These are phyloP conservation scores for Ustilago loliicola DNA, from an alignment of 1,284 basidiomycete genomes.

Conservation along the genomic window DNA sequence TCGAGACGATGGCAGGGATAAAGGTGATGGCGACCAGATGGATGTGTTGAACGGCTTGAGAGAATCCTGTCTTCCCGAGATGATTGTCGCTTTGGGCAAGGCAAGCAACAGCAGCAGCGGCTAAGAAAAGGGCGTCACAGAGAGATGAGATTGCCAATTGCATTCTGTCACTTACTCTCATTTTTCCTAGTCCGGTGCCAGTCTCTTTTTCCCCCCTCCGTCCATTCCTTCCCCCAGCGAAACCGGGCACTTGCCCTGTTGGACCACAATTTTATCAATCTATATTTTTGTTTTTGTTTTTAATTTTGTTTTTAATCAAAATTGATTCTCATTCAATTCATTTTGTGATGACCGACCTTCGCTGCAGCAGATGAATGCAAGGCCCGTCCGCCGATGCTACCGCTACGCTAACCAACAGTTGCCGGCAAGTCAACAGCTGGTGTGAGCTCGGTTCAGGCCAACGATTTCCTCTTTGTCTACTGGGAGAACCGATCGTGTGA, in stretches of 20 bases:
- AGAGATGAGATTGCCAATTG: conserved; percentile 10
- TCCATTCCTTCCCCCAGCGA: background rate
- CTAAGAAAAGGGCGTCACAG: background rate
- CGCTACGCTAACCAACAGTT: background rate
- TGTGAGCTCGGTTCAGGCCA: no score
- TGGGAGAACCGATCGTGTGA: background rate
- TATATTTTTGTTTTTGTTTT: background rate
- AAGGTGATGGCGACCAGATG: background rate
- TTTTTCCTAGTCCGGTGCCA: background rate
- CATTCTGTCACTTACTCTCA: background rate
- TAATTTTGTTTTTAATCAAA: background rate
- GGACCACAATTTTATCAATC: background rate
- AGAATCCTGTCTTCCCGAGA: background rate
- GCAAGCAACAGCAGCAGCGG: background rate
- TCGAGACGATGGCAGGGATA: background rate
- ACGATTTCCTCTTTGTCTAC: background rate
- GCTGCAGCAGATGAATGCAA: background rate
- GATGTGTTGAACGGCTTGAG: background rate
- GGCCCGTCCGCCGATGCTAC: background rate
- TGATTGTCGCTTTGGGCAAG: background rate
- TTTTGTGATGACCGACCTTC: conserved; percentile 1
- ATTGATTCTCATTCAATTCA: background rate
- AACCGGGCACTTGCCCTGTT: background rate
- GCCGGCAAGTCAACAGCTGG: no score
- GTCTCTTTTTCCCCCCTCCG: background rate